phyloP scores from a whole-genome alignment of 306 rosid species.

The Trichosanthes truncata region DNA sequence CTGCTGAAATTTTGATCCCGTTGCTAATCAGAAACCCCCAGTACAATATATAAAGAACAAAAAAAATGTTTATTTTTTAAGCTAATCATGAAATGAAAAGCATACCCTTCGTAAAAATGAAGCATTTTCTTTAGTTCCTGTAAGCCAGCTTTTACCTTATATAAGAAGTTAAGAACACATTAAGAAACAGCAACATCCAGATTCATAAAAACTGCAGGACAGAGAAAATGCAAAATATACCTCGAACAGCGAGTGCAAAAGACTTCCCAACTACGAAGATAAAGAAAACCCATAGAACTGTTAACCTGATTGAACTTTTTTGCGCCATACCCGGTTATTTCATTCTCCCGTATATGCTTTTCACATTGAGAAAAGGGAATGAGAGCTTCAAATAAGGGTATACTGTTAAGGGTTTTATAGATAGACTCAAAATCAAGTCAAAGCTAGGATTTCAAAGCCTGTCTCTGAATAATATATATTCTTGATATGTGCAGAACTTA shows the following conservation, averaged over 20 bases:
- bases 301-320: background rate
- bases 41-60: background rate
- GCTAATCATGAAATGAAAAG: background rate
- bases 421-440: background rate
- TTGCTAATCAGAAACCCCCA: background rate
- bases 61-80: background rate
- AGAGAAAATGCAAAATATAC: background rate
- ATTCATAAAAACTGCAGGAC: background rate
- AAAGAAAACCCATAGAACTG: background rate
- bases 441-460: background rate
- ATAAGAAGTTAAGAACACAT: background rate
- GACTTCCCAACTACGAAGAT: background rate
- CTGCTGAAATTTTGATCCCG: background rate
- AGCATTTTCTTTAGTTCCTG: background rate
- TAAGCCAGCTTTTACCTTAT: background rate
- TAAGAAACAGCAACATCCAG: background rate
- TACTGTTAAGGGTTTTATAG: background rate
- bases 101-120: background rate
- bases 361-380: background rate
- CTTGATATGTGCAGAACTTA: background rate
- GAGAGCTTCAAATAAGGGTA: background rate
- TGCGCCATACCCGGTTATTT: background rate
- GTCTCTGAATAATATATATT: background rate
- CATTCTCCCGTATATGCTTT: background rate
- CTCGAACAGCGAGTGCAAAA: background rate